Base-by-base conservation (phyloP, 2,329 filamentous ascomycete species). In the Aulographum hederae region DNA sequence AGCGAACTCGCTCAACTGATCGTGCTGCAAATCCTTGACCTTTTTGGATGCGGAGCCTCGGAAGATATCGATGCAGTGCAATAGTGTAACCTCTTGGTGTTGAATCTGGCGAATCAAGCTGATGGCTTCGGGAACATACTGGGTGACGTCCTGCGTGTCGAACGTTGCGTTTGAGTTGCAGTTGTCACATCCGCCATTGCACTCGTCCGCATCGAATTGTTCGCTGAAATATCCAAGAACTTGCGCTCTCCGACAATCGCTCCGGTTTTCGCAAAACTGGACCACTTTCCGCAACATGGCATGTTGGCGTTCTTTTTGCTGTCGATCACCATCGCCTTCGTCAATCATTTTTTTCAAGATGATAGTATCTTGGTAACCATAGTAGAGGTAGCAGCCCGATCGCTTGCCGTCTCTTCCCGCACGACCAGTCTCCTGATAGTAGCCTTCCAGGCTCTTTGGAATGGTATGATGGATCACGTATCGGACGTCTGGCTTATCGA, bases 381-480 rank as follows among this genome's bases (percentile, higher is more conserved):
- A 98, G 53, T 77, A 95, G 11, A 98, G 66, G 49, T 85, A 89
- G 56, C 89, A 98, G 35, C 78, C 75, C 5, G 89, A 94, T 14
- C 66, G 67, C 41, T 81, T 73, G 6, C 86, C 86, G 50, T 98
- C 89, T 49, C 89, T 72, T 5, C 89, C 89, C 36, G 91, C 89
- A 43, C 89, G 78, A 2, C 89, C 89, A 28, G 89, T 98, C 52
- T 98, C 89, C 50, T 98, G 89, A 47, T 98, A 98, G 52, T 98
- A 98, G 1, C 89, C 89, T 55, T 98, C 89, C 33, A 98, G 60
- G 44, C 82, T 94, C 54, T 98, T 95, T 2, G 89, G 89, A 4
- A 98, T 64, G 27, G 74, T 79, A 45, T 92, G 77, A 47, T 98
- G 91, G 26, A 98, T 81, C 20, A 98, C 89, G 49, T 92, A 98